A percentile compares a stretch with the other conserved stretches of the same genome.
phyloP scores from a whole-genome alignment of 768 basidiomycete species.

The Rhodotorula taiwanensis region DNA sequence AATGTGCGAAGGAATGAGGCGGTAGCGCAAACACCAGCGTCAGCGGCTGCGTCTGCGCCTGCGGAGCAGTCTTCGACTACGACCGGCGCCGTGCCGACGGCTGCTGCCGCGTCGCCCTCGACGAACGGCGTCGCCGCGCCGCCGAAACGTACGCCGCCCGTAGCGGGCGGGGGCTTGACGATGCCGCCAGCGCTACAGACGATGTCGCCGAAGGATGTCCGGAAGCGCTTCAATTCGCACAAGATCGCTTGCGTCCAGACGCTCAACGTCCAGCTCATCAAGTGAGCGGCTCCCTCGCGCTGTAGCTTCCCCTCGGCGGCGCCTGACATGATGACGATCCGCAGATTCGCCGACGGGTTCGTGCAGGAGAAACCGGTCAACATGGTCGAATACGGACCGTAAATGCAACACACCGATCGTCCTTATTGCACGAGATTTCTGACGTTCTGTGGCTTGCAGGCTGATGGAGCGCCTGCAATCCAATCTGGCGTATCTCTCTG shows the following conservation, averaged over 20 bases:
- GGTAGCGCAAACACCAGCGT: no score
- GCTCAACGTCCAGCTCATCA: slow-evolving; percentile 30
- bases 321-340: no score
- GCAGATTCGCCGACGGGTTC: slow-evolving; percentile 20
- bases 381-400: slow-evolving; percentile 15
- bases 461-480: slow-evolving; percentile 26
- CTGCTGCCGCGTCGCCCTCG: no score
- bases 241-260: slow-evolving; percentile 18
- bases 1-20: no score
- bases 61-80: not conserved
- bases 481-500: slow-evolving; percentile 24
- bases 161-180: not conserved
- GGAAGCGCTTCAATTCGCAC: slow-evolving; percentile 22
- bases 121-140: not conserved
- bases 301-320: no score
- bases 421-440: not conserved
- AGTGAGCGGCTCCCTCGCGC: slow-evolving; percentile 8
- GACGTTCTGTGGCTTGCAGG: not conserved
- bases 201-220: slow-evolving; percentile 26
- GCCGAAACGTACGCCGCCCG: not conserved
- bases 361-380: slow-evolving; percentile 4
- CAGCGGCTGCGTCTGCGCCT: no score
- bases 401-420: not conserved
- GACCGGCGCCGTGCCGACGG: not conserved
- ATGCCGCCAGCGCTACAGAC: slow-evolving; percentile 9